Evolutionary conservation across 1,284 basidiomycete genomes (phyloP).

Genomic region (Crepidotus sp.): DNA sequence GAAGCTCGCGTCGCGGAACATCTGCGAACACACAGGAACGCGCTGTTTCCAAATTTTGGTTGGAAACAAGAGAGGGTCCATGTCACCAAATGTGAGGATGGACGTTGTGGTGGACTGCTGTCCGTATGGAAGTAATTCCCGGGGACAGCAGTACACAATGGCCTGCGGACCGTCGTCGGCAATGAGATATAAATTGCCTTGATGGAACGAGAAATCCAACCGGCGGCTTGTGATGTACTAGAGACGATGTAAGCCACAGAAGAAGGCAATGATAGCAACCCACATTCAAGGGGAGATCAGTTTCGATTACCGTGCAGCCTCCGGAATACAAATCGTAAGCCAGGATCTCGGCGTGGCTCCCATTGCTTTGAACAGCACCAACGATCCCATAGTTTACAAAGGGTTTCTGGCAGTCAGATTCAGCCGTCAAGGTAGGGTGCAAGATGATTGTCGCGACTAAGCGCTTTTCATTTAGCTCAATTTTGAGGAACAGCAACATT

Average conservation of each 20-base stretch:
- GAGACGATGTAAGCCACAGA: neutral
- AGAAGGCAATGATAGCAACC: neutral
- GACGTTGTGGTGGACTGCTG: neutral
- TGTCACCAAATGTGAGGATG: conserved; percentile 6
- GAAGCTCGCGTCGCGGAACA: conserved; percentile 11
- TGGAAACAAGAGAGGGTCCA: conserved; percentile 6
- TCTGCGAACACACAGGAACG: conserved; percentile 7
- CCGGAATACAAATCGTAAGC: conserved; percentile 9
- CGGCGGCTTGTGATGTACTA: conserved; percentile 13
- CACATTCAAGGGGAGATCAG: conserved; percentile 11
- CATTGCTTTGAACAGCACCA: conserved; percentile 8
- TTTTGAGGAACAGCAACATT: conserved; percentile 5
- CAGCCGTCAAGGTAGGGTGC: conserved; percentile 1
- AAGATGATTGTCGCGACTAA: conserved; percentile 4
- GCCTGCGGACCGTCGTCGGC: conserved; percentile 12
- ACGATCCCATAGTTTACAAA: conserved; percentile 13
- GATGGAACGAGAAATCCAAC: conserved; percentile 11
- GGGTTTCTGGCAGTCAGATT: conserved; percentile 13
- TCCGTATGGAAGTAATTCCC: conserved; percentile 9
- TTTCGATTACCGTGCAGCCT: conserved; percentile 2
- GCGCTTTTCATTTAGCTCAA: neutral
- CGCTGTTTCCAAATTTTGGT: conserved; percentile 11
- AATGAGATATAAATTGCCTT: conserved; percentile 8
- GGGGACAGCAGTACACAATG: conserved; percentile 10
- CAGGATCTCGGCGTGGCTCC: conserved; percentile 7